These are phyloP conservation scores for Thelonectria blattea DNA, from an alignment of 2,329 filamentous ascomycete genomes.

Conservation along the genomic window DNA sequence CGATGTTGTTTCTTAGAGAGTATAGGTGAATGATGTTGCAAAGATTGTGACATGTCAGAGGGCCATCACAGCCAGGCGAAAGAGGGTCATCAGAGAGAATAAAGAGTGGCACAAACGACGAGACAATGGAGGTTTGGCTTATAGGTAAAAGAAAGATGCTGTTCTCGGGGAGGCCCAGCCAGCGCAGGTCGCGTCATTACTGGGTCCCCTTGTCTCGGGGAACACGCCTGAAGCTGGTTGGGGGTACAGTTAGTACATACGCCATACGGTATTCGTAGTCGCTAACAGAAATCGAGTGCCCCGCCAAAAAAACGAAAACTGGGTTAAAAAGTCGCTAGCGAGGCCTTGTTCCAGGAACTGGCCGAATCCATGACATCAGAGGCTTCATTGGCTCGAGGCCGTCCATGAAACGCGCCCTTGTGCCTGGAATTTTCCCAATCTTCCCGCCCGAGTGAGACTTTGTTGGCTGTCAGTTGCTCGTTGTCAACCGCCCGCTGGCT, in stretches of 20 bases:
- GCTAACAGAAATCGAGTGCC: slow-evolving; percentile 3
- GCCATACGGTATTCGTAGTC: too few species aligned
- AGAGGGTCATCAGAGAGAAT: slow-evolving; percentile 2
- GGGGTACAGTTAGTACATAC: too few species aligned
- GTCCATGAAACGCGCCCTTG: slow-evolving; percentile 32
- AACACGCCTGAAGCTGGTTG: slow-evolving; percentile 1
- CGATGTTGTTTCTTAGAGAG: slow-evolving; percentile 8
- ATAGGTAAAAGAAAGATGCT: slow-evolving; percentile 23
- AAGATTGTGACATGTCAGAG: slow-evolving; percentile 14
- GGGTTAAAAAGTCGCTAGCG: slow-evolving; percentile 17
- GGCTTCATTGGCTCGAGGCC: slow-evolving; percentile 40
- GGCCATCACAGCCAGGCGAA: slow-evolving; percentile 12
- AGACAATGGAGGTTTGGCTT: slow-evolving; percentile 24
- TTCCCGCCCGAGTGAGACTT: slow-evolving; percentile 12
- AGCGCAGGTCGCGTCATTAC: slow-evolving; percentile 29
- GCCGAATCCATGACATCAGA: slow-evolving; percentile 43
- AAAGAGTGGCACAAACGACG: slow-evolving; percentile 4
- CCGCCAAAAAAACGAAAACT: slow-evolving; percentile 13
- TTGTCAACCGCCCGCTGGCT: slow-evolving; percentile 6
- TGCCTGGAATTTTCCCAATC: slow-evolving; percentile 23
- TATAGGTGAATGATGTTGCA: slow-evolving; percentile 1
- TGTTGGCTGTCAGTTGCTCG: slow-evolving; percentile 24
- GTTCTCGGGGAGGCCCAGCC: slow-evolving; percentile 14
- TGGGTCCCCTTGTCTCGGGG: slow-evolving; percentile 12
- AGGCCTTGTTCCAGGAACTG: slow-evolving; percentile 8